Conservation (phyloP, 768 basidiomycete genomes). For the Hebeloma cylindrosporum region DNA sequence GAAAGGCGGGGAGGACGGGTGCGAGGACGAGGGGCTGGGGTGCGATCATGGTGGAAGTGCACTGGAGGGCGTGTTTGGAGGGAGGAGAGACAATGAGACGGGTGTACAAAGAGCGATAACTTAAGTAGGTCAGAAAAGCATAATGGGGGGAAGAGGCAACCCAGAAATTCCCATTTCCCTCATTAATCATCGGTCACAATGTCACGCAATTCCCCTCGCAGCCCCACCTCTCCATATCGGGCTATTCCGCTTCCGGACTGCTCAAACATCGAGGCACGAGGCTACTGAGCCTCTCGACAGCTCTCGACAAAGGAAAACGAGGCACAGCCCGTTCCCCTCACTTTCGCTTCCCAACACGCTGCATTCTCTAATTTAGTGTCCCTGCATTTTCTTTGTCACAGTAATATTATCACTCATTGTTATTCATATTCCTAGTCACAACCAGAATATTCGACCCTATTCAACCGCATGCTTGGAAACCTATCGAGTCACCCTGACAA, state of each 20-base stretch:
- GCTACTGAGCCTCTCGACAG: too few relatives aligned
- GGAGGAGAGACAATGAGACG: slow-evolving; percentile 22
- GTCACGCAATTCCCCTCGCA: slow-evolving; percentile 5
- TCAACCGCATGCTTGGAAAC: slow-evolving; percentile 12
- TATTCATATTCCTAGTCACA: slow-evolving; percentile 5
- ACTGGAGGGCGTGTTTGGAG: slow-evolving; percentile 22
- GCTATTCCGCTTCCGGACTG: slow-evolving; percentile 10
- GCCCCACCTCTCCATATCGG: slow-evolving; percentile 11
- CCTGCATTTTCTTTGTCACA: not conserved
- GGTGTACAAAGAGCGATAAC: slow-evolving; percentile 13
- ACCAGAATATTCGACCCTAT: not conserved
- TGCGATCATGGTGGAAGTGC: slow-evolving; percentile 17
- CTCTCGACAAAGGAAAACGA: too few relatives aligned
- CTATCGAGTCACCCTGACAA: slow-evolving; percentile 17
- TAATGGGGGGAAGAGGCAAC: slow-evolving; percentile 32
- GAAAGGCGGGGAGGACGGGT: slow-evolving; percentile 13
- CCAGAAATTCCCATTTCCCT: slow-evolving; percentile 8
- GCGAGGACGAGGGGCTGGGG: slow-evolving; percentile 19
- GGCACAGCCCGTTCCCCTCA: not conserved
- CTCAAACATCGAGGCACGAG: too few relatives aligned
- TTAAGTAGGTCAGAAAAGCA: slow-evolving; percentile 18
- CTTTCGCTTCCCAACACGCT: not conserved
- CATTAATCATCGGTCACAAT: slow-evolving; percentile 10
- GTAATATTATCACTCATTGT: slow-evolving; percentile 10
- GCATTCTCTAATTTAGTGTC: not conserved